Evolutionary conservation across 768 basidiomycete genomes (phyloP), one percentile per base, ranked within the genome.

Genomic region (Kondoa malvinella): DNA sequence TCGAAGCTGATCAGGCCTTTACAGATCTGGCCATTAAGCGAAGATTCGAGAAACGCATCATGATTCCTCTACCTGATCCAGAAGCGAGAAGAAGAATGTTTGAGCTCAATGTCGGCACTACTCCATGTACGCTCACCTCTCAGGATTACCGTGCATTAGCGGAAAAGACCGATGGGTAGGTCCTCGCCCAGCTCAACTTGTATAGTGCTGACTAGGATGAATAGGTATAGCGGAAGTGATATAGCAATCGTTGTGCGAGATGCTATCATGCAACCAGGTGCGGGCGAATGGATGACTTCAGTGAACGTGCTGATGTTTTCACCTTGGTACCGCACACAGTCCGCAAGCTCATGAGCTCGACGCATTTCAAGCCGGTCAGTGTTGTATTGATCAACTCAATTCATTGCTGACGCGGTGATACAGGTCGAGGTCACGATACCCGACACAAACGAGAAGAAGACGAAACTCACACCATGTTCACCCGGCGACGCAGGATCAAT

Each of bases 21-120:
- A 15, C 15, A 29, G 56, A 68, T 65, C 40, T 33, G 4, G 66
- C 58, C 14, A 74, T 75, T 62, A 97, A 96, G 78, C 87, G 95
- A 76, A 84, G 94, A 70, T 97, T 97, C 71, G 92, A 97, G 78
- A 96, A 95, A 78, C 86, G 95, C 67, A 92, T 99, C 80, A 91
- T 96, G 77, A 99, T 99, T 68, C 95, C 95, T 32, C 84, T 97
- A 25, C 95, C 95, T 12, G 91, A 91, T 0, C 82, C 87, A 2
- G 92, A 94, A 65, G 95, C 94, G 15, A 83, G 95, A 58, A 82
- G 85, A 77, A 86, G 85, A 31, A 99, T 99, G 91, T 99, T 99
- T 75, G 88, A 96, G 79, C 84, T 99, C 57, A 92, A 99, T 74
- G 83, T 97, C 60, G 95, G 95, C 1, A 80, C 84, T 21, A 99